Percentiles rank a stretch among this genome's conserved stretches.
phyloP scores from a whole-genome alignment of 2,329 filamentous ascomycete genomes.

The Diaporthe sp. region DNA sequence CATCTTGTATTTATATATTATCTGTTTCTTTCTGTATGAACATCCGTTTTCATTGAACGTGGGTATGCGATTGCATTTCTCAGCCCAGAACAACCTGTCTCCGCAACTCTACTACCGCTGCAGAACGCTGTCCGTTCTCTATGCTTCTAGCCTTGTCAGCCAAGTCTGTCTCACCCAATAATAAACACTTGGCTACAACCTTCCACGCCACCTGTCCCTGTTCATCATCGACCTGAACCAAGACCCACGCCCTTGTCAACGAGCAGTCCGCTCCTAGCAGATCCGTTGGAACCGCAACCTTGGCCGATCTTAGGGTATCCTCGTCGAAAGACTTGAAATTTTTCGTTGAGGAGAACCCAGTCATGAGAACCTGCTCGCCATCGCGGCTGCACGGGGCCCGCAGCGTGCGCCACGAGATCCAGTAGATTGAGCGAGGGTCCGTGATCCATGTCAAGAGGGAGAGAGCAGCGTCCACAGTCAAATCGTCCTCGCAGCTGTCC shows the following conservation, averaged over 20 bases:
- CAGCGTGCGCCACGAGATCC: background rate
- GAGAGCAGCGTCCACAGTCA: background rate
- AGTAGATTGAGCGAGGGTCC: background rate
- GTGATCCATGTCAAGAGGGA: background rate
- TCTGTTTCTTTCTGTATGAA: too few species aligned
- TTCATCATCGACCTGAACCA: background rate
- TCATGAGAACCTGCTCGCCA: background rate
- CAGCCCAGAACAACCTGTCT: background rate
- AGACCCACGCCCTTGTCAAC: background rate
- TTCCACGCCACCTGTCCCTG: background rate
- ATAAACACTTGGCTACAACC: background rate
- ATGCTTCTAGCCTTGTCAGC: background rate
- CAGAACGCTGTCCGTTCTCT: rapidly evolving
- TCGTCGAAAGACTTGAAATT: background rate
- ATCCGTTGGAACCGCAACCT: background rate
- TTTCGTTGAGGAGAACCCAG: background rate
- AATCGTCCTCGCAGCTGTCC: background rate
- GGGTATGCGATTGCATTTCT: background rate
- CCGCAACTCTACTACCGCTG: background rate
- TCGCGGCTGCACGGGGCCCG: background rate
- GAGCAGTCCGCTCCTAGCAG: background rate
- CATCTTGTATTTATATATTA: too few species aligned
- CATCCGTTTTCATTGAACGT: too few species aligned
- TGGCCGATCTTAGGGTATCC: rapidly evolving
- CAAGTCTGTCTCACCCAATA: background rate